Conservation (phyloP, 1,139 yeast species). For the Blastobotrys indianensis region DNA sequence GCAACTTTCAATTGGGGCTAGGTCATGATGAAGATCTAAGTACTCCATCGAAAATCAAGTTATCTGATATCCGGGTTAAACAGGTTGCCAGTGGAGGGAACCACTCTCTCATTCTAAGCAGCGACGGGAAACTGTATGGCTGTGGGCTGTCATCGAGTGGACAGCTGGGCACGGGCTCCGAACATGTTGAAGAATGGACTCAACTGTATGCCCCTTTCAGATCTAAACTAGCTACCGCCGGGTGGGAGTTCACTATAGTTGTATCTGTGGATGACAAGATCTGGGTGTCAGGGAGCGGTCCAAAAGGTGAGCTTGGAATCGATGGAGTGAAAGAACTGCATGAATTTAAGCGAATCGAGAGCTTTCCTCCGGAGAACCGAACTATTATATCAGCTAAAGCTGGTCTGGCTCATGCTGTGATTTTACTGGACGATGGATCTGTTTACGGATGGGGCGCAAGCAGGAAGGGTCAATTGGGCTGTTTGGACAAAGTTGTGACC, state of each 20-base stretch:
- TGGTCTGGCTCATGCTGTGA: conserved; percentile 54
- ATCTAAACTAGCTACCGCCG: conserved; percentile 41
- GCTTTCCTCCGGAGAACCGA: conserved; percentile 20
- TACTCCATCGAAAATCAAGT: conserved; percentile 28
- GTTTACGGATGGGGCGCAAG: conserved; percentile 81
- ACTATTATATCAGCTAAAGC: conserved; percentile 35
- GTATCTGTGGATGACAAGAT: conserved; percentile 37
- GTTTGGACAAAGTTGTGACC: conserved; percentile 16
- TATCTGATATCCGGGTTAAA: conserved; percentile 18
- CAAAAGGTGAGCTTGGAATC: conserved; percentile 70
- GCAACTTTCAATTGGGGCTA: conserved; percentile 67
- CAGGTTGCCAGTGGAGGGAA: conserved; percentile 67
- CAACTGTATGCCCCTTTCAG: conserved; percentile 11
- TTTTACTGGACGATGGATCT: conserved; percentile 39
- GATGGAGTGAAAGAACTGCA: conserved; percentile 31
- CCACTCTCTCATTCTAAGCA: conserved; percentile 61
- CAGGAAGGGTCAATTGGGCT: conserved; percentile 64
- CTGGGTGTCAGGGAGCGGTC: conserved; percentile 55
- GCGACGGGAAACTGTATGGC: conserved; percentile 48
- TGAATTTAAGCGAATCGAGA: conserved; percentile 10
- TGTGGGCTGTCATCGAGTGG: conserved; percentile 56
- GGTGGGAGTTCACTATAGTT: conserved; percentile 73
- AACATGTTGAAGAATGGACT: conserved; percentile 10
- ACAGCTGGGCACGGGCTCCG: conserved; percentile 42
- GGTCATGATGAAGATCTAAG: conserved; percentile 50